Evolutionary conservation across 257 asterid species (phyloP), one percentile per base, ranked within the genome.

Genomic region (Solanum infundibuliforme): DNA sequence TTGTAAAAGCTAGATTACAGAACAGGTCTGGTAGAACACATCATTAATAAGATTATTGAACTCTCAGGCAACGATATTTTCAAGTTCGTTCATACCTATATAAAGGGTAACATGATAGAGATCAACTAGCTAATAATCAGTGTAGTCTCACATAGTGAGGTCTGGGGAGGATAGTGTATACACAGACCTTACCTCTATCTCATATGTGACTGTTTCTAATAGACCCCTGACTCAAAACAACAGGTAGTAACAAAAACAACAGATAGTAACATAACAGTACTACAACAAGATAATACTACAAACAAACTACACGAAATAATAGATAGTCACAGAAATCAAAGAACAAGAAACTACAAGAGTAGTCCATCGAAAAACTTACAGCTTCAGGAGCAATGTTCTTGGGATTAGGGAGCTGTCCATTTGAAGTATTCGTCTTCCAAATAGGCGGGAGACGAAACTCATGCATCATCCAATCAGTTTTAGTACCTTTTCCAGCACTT

Each of bases 401-500:
- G 66, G 38, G 65, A 43, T 79, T 43, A 35, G 16, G 84, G 12
- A 25, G 25, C 38, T 41, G 86, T 3, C 46, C 77, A 13, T 60
- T 62, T n/a, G 89, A 81, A 43, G 85, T 48, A 43, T 65, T 48
- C 12, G 25, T 18, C 25, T 77, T 87, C 86, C 82, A 87, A 43
- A 10, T 68, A 5, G 88, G 88, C 4, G 91, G 91, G 8, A 87
- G 91, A 27, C 91, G 90, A 83, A 87, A 89, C 29, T 89, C 91
- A 75, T 89, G 91, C 91, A 89, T 89, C 91, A 89, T 89, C 91
- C 91, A 89, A 68, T 89, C 90, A 27, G 91, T 89, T 83, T 89
- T 89, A 38, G 88, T 87, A 41, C 91, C 91, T 73, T 89, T 89
- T 10, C 91, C 88, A 21, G 91, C 90, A 41, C 87, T 89, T 79